Conservation (phyloP, 306 rosid genomes). For the Pterocarpus macrocarpus region DNA sequence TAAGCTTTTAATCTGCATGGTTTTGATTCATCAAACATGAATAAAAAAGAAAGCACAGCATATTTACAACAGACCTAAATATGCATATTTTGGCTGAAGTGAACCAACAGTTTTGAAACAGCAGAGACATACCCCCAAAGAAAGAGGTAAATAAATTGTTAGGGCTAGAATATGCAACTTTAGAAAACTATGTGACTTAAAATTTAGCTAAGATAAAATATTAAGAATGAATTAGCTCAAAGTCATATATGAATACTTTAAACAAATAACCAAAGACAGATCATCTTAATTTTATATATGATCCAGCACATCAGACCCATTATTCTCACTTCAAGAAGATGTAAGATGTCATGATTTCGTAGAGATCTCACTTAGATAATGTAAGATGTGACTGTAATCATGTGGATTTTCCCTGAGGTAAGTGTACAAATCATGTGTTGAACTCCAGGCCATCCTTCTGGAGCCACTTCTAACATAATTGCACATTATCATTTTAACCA, state of each 20-base stretch:
- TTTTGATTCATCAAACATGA: constrained; percentile 27
- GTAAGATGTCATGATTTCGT: not conserved
- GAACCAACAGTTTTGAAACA: constrained; percentile 2
- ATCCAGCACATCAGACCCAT: not conserved
- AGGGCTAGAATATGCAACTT: not conserved
- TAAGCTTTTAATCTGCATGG: constrained; percentile 81
- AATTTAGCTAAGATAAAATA: not conserved
- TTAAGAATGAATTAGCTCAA: constrained; percentile 1
- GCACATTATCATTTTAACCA: not conserved
- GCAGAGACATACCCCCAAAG: not conserved
- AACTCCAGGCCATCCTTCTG: not conserved
- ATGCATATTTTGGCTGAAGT: not conserved
- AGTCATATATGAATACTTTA: not conserved
- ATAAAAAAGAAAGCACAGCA: constrained; percentile 9
- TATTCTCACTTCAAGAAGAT: not conserved
- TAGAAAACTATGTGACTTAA: not conserved
- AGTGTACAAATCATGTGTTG: not conserved
- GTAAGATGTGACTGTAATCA: not conserved
- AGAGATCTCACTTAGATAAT: constrained; percentile 2
- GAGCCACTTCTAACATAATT: not conserved
- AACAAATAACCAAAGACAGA: not conserved
- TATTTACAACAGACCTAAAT: constrained; percentile 3
- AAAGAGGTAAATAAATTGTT: not conserved
- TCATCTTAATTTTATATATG: not conserved
- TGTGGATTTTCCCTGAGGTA: constrained; percentile 1